Evolutionary conservation across 768 basidiomycete species (phyloP), one percentile per base, ranked within the genome.

Genomic region (Mrakia frigida): DNA sequence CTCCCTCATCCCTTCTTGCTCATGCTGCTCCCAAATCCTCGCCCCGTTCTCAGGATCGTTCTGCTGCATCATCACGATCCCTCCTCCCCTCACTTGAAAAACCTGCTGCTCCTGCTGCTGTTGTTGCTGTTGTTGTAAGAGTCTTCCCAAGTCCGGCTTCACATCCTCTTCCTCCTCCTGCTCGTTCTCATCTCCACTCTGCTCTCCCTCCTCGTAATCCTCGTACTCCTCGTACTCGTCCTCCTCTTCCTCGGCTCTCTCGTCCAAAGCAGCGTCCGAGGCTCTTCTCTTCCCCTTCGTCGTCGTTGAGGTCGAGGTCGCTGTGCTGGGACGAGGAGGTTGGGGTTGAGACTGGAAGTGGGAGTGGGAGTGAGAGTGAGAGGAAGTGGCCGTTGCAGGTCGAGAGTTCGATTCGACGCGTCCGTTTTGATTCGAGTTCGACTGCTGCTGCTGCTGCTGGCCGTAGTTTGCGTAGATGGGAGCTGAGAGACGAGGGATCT

Each of bases 41-140:
- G 18, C 46, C 5, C 18, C 46, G 3, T 21, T 50, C 46, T 50
- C 46, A 50, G 46, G 46, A 50, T 50, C 46, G 46, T 50, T 50
- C 56, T 56, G 56, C 56, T 13, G 10, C 25, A 56, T 25, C 56
- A 25, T 56, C 25, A 56, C 28, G 25, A 28, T n/a, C 56, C 25
- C 56, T 56, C 56, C 56, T 56, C 56, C 56, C 56, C 56, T 28
- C n/a, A 69, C n/a, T 69, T 25, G 37, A 69, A 69, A n/a, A 41
- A 50, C 37, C 39, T 31, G 37, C 46, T 69, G 68, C 13, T 6
- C 46, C 13, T 35, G 33, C 0, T 43, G n/a, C 9, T 18, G 65
- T 9, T 25, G 33, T 33, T 67, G 41, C 35, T 37, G 35, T 3
- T 37, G 35, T 23, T 68, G 46, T 21, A n/a, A n/a, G n/a, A 4